phyloP scores from a whole-genome alignment of 2,329 filamentous ascomycete species.

The Epichloe bromicola region DNA sequence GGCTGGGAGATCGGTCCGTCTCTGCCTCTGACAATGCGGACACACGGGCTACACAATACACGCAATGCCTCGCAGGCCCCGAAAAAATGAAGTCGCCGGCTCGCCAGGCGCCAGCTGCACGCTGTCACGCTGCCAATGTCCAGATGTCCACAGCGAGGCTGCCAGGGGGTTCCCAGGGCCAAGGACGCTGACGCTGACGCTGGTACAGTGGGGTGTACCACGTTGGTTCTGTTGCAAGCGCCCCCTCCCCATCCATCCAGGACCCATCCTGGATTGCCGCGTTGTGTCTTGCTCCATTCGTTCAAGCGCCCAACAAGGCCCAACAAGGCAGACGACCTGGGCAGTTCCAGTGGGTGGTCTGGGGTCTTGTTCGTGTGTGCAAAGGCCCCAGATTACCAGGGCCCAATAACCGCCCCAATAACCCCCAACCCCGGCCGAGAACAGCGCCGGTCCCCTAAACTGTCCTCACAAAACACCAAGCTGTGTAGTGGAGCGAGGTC shows the following conservation, averaged over 20 bases:
- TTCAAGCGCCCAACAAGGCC: not conserved
- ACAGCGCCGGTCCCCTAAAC: not conserved
- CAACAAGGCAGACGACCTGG: not conserved
- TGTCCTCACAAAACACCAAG: not conserved
- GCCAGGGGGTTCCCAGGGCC: no score
- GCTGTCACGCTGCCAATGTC: not conserved
- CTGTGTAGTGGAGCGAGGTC: constrained; percentile 3
- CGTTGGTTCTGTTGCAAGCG: no score
- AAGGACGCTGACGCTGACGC: not conserved
- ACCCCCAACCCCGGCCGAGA: no score
- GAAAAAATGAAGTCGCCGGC: not conserved
- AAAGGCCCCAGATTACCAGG: not conserved
- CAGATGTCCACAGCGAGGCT: not conserved
- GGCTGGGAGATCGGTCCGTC: constrained; percentile 20
- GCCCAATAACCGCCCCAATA: not conserved
- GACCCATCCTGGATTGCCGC: no score
- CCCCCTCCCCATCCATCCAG: no score
- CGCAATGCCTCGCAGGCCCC: not conserved
- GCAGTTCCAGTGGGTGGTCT: no score
- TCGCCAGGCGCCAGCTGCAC: not conserved
- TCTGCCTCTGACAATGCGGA: no score
- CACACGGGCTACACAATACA: not conserved
- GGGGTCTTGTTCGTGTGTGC: not conserved
- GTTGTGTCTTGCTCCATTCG: not conserved
- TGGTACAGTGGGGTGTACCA: no score